These are phyloP conservation scores for Dorcoceras hygrometricum DNA, from an alignment of 257 asterid species.

Conservation along the genomic window DNA sequence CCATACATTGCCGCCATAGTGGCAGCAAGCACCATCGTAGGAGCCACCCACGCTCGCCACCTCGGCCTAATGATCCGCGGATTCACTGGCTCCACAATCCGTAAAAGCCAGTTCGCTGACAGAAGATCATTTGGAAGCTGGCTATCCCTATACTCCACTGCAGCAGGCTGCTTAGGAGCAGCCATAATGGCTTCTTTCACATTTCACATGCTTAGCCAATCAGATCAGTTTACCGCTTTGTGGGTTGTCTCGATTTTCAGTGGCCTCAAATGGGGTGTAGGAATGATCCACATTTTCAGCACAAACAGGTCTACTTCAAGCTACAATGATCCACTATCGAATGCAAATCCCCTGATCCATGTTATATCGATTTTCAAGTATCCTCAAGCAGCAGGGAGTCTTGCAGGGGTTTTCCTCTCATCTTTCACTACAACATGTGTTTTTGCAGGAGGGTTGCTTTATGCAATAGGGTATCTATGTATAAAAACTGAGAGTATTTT, in stretches of 20 bases:
- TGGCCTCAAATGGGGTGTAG: conserved; percentile 75
- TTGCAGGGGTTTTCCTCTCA: conserved; percentile 71
- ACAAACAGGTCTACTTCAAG: conserved; percentile 35
- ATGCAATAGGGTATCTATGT: conserved; percentile 63
- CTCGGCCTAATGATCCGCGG: conserved; percentile 76
- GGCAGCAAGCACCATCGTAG: conserved; percentile 62
- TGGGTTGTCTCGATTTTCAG: conserved; percentile 93
- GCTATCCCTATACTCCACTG: conserved; percentile 72
- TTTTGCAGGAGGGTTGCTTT: conserved; percentile 62
- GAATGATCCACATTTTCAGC: conserved; percentile 56
- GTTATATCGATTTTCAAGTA: conserved; percentile 60
- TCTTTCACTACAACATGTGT: conserved; percentile 71
- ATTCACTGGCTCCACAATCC: conserved; percentile 53
- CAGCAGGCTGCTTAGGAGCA: conserved; percentile 76
- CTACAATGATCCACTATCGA: conserved; percentile 19
- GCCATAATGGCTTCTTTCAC: conserved; percentile 66
- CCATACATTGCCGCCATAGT: conserved; percentile 69
- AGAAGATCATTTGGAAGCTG: conserved; percentile 55
- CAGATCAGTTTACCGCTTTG: conserved; percentile 62
- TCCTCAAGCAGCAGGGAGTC: conserved; percentile 81
- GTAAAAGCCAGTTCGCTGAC: conserved; percentile 41
- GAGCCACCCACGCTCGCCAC: conserved; percentile 67
- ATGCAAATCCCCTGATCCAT: conserved; percentile 37
- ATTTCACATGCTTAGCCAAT: conserved; percentile 59
- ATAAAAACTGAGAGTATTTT: conserved; percentile 36